Percentiles rank a stretch among this genome's conserved stretches.
phyloP scores from a whole-genome alignment of 1,284 basidiomycete genomes.

The Stereum hirsutum region DNA sequence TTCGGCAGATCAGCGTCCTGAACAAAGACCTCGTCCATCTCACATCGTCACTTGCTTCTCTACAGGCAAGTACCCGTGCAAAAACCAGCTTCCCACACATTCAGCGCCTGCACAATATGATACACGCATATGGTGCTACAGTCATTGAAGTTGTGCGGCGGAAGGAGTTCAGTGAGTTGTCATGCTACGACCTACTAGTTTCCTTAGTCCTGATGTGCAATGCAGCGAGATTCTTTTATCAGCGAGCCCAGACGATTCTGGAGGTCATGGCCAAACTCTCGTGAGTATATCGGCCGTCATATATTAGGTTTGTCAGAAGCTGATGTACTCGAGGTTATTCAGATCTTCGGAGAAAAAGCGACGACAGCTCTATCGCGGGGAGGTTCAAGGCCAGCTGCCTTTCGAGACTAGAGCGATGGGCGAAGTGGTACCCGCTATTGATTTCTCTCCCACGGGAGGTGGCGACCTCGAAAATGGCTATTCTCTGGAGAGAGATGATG shows the following conservation, averaged over 20 bases:
- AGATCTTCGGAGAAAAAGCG: conserved; percentile 69
- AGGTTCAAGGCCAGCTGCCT: conserved; percentile 73
- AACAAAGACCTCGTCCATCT: conserved; percentile 72
- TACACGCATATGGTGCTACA: conserved; percentile 90
- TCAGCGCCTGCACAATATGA: conserved; percentile 79
- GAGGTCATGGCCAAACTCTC: conserved; percentile 80
- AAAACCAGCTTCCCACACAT: conserved; percentile 89
- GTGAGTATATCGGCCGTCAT: conserved; percentile 30
- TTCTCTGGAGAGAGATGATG: conserved; percentile 59
- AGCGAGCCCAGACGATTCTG: conserved; percentile 67
- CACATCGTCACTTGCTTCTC: conserved; percentile 45
- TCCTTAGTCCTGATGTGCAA: not conserved
- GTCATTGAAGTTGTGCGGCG: conserved; percentile 86
- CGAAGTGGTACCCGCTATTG: conserved; percentile 65
- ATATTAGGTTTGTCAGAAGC: conserved; percentile 1
- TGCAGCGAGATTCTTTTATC: conserved; percentile 68
- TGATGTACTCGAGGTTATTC: conserved; percentile 1
- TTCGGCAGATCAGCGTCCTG: conserved; percentile 65
- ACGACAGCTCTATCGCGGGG: conserved; percentile 69
- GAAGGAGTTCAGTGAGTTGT: conserved; percentile 70
- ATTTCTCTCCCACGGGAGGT: conserved; percentile 61
- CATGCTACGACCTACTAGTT: not conserved
- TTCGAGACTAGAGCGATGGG: conserved; percentile 73
- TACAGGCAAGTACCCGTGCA: conserved; percentile 62
- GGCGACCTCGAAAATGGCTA: conserved; percentile 34